Evolutionary conservation across 2,329 filamentous ascomycete genomes (phyloP), one percentile per base, ranked within the genome.

Genomic region (Gaeumannomyces sp.): DNA sequence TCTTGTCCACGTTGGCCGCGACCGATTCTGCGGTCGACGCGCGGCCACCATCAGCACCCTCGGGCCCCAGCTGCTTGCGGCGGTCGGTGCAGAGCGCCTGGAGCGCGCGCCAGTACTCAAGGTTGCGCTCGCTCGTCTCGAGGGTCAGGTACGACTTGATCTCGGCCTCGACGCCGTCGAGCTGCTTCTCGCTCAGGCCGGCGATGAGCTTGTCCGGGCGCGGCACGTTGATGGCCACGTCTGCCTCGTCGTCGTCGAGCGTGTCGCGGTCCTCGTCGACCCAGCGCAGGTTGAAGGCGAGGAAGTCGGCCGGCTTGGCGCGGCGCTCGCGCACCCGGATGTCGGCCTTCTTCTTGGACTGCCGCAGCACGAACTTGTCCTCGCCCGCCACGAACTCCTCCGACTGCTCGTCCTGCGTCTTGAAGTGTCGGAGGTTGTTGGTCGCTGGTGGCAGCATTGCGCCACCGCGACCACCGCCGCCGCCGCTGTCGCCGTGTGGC

Each of bases 321-420:
- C 96, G 87, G 14, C 91, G 90, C 76, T 96, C 93, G 70, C 93
- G 91, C 60, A 98, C 93, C 57, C 95, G 89, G 70, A 99, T 96
- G 69, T 93, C 91, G 58, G 95, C 94, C 81, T 97, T 98, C 81
- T 96, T 98, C 83, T 98, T 99, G 60, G 94, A 90, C 78, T 99
- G 95, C 77, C 93, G 93, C 72, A 99, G 81, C 65, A 98, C 95
- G 73, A 99, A 99, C 69, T 90, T 89, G 79, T 99, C 95, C 76
- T 99, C 95, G 71, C 96, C 91, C 63, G 94, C 91, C 27, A 98
- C 91, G 83, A 95, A 99, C 73, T 89, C 85, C 31, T 88, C 83
- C 69, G 88, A 90, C 73, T 92, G 89, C 73, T 93, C 89, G 71
- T 93, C 90, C 73, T 92, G 86, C 65, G 89, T 89, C 67, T 91